phyloP scores from a whole-genome alignment of 352 stramenopile genomes.

The Phytophthora aleatoria region DNA sequence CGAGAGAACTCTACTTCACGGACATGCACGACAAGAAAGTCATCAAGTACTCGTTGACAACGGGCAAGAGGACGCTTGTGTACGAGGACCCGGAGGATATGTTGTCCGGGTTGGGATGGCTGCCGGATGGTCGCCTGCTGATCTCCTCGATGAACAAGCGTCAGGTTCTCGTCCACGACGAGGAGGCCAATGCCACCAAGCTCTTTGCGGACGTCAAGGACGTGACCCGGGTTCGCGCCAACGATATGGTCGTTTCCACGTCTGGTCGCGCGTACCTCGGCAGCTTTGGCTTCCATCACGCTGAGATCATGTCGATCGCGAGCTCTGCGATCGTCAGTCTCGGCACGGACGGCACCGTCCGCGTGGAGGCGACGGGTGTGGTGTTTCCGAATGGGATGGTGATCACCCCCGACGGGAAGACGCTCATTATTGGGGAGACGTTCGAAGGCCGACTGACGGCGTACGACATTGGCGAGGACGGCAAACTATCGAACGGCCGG shows the following conservation, averaged over 20 bases:
- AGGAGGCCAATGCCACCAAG: constrained; percentile 30
- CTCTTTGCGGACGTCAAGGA: constrained; percentile 57
- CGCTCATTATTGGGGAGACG: constrained; percentile 71
- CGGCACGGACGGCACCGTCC: constrained; percentile 43
- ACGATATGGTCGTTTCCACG: constrained; percentile 66
- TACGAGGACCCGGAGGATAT: constrained; percentile 54
- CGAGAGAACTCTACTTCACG: constrained; percentile 65
- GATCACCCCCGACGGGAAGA: constrained; percentile 75
- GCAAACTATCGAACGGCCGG: constrained; percentile 49
- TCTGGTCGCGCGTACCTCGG: constrained; percentile 55
- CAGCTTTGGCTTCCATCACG: constrained; percentile 70
- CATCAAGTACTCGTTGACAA: constrained; percentile 57
- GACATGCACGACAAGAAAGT: constrained; percentile 73
- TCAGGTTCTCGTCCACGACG: constrained; percentile 49
- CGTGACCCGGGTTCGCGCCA: constrained; percentile 56
- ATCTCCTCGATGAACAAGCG: constrained; percentile 61
- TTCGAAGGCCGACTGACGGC: constrained; percentile 56
- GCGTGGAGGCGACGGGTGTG: constrained; percentile 58
- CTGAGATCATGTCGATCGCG: constrained; percentile 32
- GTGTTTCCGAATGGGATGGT: constrained; percentile 79
- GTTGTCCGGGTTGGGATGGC: constrained; percentile 64
- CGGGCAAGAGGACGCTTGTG: constrained; percentile 40
- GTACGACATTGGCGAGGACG: constrained; percentile 48
- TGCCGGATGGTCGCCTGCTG: constrained; percentile 63
- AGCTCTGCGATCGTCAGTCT: constrained; percentile 68